Evolutionary conservation across 2,329 filamentous ascomycete species (phyloP), one percentile per base, ranked within the genome.

Genomic region (Colletotrichum sp.): DNA sequence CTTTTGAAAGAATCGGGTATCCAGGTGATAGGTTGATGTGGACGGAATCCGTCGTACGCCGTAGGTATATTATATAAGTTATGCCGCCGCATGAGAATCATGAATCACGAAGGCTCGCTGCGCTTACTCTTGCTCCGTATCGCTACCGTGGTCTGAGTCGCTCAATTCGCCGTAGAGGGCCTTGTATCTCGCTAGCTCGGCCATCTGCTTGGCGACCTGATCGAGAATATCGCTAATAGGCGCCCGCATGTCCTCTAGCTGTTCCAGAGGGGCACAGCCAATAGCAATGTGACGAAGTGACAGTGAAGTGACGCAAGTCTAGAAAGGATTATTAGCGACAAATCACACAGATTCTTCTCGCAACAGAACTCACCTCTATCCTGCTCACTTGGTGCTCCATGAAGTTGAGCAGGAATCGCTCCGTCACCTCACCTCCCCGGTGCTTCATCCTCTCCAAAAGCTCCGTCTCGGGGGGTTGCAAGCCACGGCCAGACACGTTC

Each of bases 351-450:
- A 24, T 22, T 6, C 16, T 18, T 16, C 16, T 24, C 13, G 18
- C 86, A 52, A 52, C 12, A 52, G 9, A 22, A 52, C 93, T 85
- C 88, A 98, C 96, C 92, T 99, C 97, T 83, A 99, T 98, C 81
- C 97, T 92, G 83, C 95, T 96, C 80, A 99, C 94, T 89, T 98
- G 96, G 83, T 99, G 96, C 83, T 98, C 96, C 84, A 99, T 91
- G 81, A 99, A 95, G 81, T 95, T 96, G 72, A 98, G 86, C 84
- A 99, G 87, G 84, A 98, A 96, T 69, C 92, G 90, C 88, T 99
- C 97, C 32, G 96, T 95, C 70, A 98, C 92, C 83, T 98, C 96
- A 13, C 95, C 95, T 67, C 95, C 95, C 57, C 93, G 86, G 71
- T 88, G 83, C 82, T 89, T 90, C 83, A 92, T 89, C 68, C 89